Percentiles rank a stretch among this genome's conserved stretches.
These are phyloP conservation scores for Coprinopsis marcescibilis DNA, from an alignment of 768 basidiomycete species.

Conservation along the genomic window DNA sequence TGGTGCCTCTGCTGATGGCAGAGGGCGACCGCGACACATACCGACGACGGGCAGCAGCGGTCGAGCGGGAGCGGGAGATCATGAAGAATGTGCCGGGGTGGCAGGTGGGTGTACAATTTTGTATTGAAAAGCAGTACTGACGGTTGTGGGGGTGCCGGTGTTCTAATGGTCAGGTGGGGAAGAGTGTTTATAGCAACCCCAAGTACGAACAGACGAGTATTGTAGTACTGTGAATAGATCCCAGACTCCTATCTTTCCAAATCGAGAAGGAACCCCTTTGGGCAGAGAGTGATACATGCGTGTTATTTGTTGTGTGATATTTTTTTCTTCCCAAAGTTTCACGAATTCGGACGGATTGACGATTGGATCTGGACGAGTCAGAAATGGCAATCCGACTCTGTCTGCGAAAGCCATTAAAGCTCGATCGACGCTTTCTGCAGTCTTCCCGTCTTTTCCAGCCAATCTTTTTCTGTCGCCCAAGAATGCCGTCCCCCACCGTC, in stretches of 20 bases:
- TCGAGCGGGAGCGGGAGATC: constrained; percentile 78
- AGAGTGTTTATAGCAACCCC: constrained; percentile 80
- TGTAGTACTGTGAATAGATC: constrained; percentile 3
- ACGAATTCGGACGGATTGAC: not conserved
- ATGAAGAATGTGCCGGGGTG: constrained; percentile 93
- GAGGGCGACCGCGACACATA: constrained; percentile 91
- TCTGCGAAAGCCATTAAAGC: constrained; percentile 24
- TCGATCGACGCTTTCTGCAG: constrained; percentile 15
- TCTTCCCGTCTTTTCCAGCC: constrained; percentile 5
- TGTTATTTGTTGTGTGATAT: not conserved
- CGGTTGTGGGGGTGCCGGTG: constrained; percentile 19
- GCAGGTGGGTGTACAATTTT: constrained; percentile 63
- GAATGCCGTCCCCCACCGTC: constrained; percentile 39
- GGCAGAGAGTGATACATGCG: not conserved
- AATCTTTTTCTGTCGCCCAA: constrained; percentile 18
- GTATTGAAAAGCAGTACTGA: constrained; percentile 8
- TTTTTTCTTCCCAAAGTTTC: not conserved
- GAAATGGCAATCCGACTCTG: constrained; percentile 8
- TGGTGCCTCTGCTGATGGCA: constrained; percentile 86
- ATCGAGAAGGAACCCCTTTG: not conserved
- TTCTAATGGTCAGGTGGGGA: constrained; percentile 56
- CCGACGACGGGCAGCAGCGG: constrained; percentile 70
- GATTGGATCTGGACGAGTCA: constrained; percentile 8
- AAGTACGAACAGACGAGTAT: constrained; percentile 35
- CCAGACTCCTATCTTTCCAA: not conserved